Conservation (phyloP, 345 rosid species). For the Brassica juncea region DNA sequence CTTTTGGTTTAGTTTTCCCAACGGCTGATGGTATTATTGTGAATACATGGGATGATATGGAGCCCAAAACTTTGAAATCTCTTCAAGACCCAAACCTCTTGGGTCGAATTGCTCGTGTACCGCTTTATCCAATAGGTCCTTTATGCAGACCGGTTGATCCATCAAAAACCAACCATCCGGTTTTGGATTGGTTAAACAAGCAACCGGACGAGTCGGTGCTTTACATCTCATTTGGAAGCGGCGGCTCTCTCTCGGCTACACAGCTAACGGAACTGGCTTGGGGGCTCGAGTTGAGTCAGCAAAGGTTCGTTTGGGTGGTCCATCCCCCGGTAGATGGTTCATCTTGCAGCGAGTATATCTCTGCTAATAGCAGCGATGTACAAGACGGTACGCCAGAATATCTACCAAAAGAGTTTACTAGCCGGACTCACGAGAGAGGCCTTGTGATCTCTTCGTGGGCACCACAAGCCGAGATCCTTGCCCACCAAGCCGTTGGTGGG, state of each 20-base stretch:
- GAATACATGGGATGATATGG: slow-evolving; percentile 42
- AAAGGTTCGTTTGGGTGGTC: slow-evolving; percentile 41
- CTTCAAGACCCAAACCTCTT: slow-evolving; percentile 24
- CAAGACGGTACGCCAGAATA: slow-evolving; percentile 11
- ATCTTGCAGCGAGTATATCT: slow-evolving; percentile 7
- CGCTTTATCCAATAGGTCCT: slow-evolving; percentile 41
- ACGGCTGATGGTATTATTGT: slow-evolving; percentile 37
- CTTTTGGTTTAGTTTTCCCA: slow-evolving; percentile 23
- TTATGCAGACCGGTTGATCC: slow-evolving; percentile 30
- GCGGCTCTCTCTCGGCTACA: slow-evolving; percentile 48
- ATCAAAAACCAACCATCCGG: neutral
- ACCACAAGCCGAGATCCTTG: slow-evolving; percentile 60
- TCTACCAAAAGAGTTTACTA: slow-evolving; percentile 26
- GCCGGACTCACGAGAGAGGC: slow-evolving; percentile 23
- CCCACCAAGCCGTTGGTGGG: slow-evolving; percentile 57
- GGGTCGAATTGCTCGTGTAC: slow-evolving; percentile 37
- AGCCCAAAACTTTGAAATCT: slow-evolving; percentile 39
- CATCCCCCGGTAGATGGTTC: slow-evolving; percentile 23
- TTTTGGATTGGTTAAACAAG: slow-evolving; percentile 54
- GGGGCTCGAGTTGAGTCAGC: slow-evolving; percentile 36
- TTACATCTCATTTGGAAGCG: slow-evolving; percentile 70
- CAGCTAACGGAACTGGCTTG: slow-evolving; percentile 37
- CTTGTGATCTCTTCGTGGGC: slow-evolving; percentile 52
- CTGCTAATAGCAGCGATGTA: neutral
- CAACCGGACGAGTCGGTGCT: slow-evolving; percentile 56